Percentiles rank a stretch among this genome's conserved stretches.
Conservation (phyloP, 1,284 basidiomycete genomes). For the Papiliotrema flavescens region DNA sequence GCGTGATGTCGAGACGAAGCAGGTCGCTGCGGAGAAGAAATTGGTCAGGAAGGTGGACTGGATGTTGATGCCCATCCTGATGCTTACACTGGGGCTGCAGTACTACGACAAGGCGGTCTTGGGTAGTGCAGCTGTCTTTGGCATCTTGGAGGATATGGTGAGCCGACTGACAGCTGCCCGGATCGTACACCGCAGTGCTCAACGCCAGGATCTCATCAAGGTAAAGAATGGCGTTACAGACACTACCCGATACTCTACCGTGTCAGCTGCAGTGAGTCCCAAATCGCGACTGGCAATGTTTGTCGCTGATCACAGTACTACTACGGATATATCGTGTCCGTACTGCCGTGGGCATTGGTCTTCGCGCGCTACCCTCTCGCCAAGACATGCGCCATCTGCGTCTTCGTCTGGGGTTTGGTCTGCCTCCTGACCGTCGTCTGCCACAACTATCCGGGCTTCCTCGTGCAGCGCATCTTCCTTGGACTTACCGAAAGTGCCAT, state of each 20-base stretch:
- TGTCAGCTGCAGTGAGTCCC: slow-evolving; percentile 34
- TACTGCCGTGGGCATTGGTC: slow-evolving; percentile 51
- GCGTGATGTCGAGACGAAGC: neutral
- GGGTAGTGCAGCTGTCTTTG: slow-evolving; percentile 53
- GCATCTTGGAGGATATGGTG: slow-evolving; percentile 51
- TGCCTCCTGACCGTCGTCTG: slow-evolving; percentile 53
- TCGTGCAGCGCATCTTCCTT: slow-evolving; percentile 53
- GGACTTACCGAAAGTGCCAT: slow-evolving; percentile 51
- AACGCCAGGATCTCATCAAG: slow-evolving; percentile 28
- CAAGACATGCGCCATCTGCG: slow-evolving; percentile 36
- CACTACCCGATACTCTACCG: slow-evolving; percentile 46
- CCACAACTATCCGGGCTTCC: slow-evolving; percentile 46
- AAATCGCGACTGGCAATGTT: no score
- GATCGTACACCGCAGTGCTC: neutral
- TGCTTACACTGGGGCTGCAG: slow-evolving; percentile 51
- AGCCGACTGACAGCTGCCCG: neutral
- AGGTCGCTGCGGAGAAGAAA: slow-evolving; percentile 12
- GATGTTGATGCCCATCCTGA: slow-evolving; percentile 49
- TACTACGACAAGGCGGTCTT: slow-evolving; percentile 37
- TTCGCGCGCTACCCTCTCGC: slow-evolving; percentile 51
- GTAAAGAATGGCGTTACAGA: slow-evolving; percentile 39
- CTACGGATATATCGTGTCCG: slow-evolving; percentile 52
- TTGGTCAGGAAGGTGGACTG: slow-evolving; percentile 31
- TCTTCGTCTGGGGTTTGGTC: slow-evolving; percentile 52
- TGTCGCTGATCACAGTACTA: slow-evolving; percentile 46